Evolutionary conservation across 306 rosid species (phyloP).

Genomic region (Phaseolus lunatus): DNA sequence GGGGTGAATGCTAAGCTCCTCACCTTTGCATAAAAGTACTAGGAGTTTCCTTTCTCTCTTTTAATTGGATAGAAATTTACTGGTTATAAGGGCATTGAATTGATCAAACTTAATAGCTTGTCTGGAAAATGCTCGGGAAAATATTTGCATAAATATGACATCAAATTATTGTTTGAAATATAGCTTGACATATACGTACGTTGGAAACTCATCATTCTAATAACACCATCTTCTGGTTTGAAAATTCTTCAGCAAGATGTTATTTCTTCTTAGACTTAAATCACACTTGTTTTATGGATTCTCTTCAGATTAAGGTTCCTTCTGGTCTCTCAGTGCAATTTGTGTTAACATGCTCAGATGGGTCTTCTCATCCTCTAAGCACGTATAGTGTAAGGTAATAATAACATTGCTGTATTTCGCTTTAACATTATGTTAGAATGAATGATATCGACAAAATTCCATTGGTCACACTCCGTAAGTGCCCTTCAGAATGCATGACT

Average conservation of each 20-base stretch:
- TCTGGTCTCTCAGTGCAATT: slow-evolving; percentile 77
- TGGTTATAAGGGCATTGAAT: neutral
- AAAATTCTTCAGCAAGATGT: slow-evolving; percentile 26
- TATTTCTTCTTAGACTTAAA: slow-evolving; percentile 28
- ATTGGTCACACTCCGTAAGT: neutral
- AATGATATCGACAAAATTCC: slow-evolving; percentile 3
- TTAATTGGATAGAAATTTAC: neutral
- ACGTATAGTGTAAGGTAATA: slow-evolving; percentile 72
- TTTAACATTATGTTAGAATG: slow-evolving; percentile 6
- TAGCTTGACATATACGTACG: neutral
- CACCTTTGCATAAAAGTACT: neutral
- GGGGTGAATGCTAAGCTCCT: neutral
- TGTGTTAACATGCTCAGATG: slow-evolving; percentile 78
- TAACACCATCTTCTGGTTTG: slow-evolving; percentile 5
- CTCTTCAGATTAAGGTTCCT: slow-evolving; percentile 89
- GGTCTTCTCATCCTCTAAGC: slow-evolving; percentile 81
- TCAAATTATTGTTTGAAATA: slow-evolving; percentile 20
- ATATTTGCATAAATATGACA: slow-evolving; percentile 11
- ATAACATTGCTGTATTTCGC: slow-evolving; percentile 20
- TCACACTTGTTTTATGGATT: slow-evolving; percentile 29
- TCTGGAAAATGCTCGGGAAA: neutral
- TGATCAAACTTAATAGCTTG: neutral
- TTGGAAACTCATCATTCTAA: slow-evolving; percentile 8
- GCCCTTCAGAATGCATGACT: slow-evolving; percentile 8
- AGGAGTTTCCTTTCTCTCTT: neutral